Evolutionary conservation across 2,329 filamentous ascomycete genomes (phyloP).

Genomic region (Talaromyces rugulosus): DNA sequence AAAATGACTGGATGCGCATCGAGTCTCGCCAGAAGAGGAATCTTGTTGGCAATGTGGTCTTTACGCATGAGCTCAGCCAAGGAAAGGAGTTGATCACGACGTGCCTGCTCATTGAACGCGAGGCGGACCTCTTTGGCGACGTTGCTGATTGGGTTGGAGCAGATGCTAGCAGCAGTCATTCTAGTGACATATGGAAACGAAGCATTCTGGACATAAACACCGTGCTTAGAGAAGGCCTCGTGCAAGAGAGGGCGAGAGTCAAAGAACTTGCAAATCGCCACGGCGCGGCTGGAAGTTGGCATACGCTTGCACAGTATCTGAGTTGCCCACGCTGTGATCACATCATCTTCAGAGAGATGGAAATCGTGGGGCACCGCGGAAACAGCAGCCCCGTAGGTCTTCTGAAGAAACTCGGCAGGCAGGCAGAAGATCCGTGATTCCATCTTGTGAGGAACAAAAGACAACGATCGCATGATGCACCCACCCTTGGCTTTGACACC

Average conservation of each 20-base stretch:
- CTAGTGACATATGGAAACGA: constrained; percentile 2
- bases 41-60: neutral
- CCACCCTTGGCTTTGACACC: neutral
- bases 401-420: neutral
- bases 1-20: constrained; percentile 1
- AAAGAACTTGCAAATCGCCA: neutral
- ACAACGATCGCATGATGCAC: neutral
- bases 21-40: neutral
- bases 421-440: constrained; percentile 1
- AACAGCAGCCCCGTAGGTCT: neutral
- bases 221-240: neutral
- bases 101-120: neutral
- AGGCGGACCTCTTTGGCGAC: neutral
- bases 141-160: neutral
- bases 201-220: neutral
- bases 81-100: neutral
- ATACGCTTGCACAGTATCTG: neutral
- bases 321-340: neutral
- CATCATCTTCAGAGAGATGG: neutral
- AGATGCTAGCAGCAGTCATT: neutral
- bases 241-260: neutral
- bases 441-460: neutral
- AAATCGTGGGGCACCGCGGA: neutral
- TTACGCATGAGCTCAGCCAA: neutral
- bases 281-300: neutral